A percentile compares a stretch with the other conserved stretches of the same genome.
Conservation (phyloP, 257 asterid species). For the Solanum boliviense region DNA sequence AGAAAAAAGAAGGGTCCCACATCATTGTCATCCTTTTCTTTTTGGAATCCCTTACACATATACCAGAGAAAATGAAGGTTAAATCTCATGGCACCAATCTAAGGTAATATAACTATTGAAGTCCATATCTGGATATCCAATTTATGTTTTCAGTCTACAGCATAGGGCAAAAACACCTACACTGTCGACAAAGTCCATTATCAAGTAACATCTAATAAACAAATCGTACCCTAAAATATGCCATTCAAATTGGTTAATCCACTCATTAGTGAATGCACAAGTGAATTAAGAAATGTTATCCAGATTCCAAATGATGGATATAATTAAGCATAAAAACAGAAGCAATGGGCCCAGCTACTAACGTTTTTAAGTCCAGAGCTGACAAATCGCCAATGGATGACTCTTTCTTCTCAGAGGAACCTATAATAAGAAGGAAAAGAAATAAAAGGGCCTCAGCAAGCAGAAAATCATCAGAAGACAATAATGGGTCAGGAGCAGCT, state of each 20-base stretch:
- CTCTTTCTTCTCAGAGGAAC: slow-evolving; percentile 53
- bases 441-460: slow-evolving; percentile 6
- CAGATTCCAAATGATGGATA: not conserved
- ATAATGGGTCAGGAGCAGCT: not conserved
- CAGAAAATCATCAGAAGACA: not conserved
- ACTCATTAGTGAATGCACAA: not conserved
- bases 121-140: not conserved
- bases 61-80: not conserved
- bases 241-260: not conserved
- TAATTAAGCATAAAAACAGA: not conserved
- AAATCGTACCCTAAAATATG: not conserved
- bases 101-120: not conserved
- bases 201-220: not conserved
- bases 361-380: slow-evolving; percentile 71
- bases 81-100: not conserved
- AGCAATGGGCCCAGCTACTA: slow-evolving; percentile 3
- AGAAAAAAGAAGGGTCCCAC: not conserved
- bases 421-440: slow-evolving; percentile 19
- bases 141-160: not conserved
- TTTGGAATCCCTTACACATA: not conserved
- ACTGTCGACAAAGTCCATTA: not conserved
- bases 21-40: not conserved
- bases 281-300: not conserved
- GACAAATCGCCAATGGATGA: slow-evolving; percentile 57
- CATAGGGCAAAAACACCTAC: not conserved